Evolutionary conservation across 208 protist genomes (phyloP).

Genomic region (Acanthamoeba castellanii): DNA sequence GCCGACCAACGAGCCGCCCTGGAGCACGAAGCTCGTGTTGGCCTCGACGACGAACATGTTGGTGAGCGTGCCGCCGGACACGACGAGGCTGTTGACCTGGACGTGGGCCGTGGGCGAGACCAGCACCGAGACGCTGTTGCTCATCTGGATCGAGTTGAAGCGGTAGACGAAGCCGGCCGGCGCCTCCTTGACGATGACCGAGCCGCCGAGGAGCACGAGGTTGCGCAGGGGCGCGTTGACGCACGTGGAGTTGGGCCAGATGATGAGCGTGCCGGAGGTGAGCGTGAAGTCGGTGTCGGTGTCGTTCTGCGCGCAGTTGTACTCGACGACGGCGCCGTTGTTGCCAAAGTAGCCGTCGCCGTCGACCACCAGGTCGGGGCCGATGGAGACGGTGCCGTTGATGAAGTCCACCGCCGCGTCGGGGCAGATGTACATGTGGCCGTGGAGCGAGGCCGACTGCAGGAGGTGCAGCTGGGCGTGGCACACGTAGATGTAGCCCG

Average conservation of each 20-base stretch:
- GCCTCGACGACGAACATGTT: constrained; percentile 34
- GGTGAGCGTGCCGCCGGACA: constrained; percentile 38
- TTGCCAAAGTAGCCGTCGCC: constrained; percentile 4
- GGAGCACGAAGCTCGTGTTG: constrained; percentile 39
- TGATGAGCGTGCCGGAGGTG: constrained; percentile 58
- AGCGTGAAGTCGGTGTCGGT: constrained; percentile 56
- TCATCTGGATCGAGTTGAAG: constrained; percentile 64
- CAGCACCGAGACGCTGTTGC: constrained; percentile 50
- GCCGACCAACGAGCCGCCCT: constrained; percentile 23
- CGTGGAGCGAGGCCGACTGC: constrained; percentile 5
- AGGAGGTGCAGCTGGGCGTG: constrained; percentile 55
- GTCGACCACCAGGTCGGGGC: constrained; percentile 22
- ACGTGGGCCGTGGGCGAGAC: constrained; percentile 13
- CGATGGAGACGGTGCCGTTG: constrained; percentile 29
- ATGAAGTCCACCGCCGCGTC: constrained; percentile 9
- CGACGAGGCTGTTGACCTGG: constrained; percentile 42
- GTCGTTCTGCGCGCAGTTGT: constrained; percentile 68
- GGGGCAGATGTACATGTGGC: constrained; percentile 54
- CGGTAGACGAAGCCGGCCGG: constrained; percentile 69
- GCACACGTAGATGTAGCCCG: constrained; percentile 73
- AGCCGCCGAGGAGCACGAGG: constrained; percentile 54
- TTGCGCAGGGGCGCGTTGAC: constrained; percentile 44
- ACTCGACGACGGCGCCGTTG: constrained; percentile 24
- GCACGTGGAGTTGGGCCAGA: constrained; percentile 70
- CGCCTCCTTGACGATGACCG: constrained; percentile 45